Conservation (phyloP, 352 stramenopile genomes). For the Phytopythium delawarense region DNA sequence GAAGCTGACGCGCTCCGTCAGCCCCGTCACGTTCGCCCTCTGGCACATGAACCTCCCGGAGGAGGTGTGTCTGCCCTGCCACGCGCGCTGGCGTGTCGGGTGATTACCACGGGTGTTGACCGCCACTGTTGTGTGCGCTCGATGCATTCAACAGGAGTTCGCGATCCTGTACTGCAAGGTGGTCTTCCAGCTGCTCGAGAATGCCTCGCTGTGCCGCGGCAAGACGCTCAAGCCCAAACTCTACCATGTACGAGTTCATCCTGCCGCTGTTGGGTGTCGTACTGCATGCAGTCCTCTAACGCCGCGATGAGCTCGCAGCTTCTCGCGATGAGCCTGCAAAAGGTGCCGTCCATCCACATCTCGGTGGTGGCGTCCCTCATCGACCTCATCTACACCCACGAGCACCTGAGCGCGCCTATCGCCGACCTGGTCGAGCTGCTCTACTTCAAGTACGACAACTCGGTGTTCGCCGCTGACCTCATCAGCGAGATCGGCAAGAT, state of each 20-base stretch:
- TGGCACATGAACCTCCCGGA: slow-evolving; percentile 82
- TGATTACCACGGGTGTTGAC: neutral
- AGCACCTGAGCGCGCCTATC: slow-evolving; percentile 55
- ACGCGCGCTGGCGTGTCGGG: neutral
- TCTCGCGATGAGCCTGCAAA: slow-evolving; percentile 51
- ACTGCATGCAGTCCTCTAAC: too few relatives aligned
- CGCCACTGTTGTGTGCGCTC: neutral
- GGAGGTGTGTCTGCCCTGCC: slow-evolving; percentile 26
- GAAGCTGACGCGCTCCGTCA: slow-evolving; percentile 58
- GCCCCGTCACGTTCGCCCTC: slow-evolving; percentile 55
- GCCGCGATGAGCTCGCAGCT: slow-evolving; percentile 22
- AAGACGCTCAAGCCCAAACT: slow-evolving; percentile 62
- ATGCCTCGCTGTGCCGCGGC: slow-evolving; percentile 51
- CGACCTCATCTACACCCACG: slow-evolving; percentile 68
- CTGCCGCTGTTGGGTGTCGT: neutral
- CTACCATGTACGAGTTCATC: slow-evolving; percentile 41
- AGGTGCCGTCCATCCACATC: slow-evolving; percentile 62
- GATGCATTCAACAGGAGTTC: slow-evolving; percentile 46
- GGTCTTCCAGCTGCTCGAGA: slow-evolving; percentile 64
- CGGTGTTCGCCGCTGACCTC: slow-evolving; percentile 58
- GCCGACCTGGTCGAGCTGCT: slow-evolving; percentile 62
- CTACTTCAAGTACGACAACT: slow-evolving; percentile 56
- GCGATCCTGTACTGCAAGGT: slow-evolving; percentile 68
- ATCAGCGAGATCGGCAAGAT: slow-evolving; percentile 78
- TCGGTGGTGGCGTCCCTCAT: slow-evolving; percentile 68